phyloP scores from a whole-genome alignment of 2,329 filamentous ascomycete species.

The Trichoderma sp. region DNA sequence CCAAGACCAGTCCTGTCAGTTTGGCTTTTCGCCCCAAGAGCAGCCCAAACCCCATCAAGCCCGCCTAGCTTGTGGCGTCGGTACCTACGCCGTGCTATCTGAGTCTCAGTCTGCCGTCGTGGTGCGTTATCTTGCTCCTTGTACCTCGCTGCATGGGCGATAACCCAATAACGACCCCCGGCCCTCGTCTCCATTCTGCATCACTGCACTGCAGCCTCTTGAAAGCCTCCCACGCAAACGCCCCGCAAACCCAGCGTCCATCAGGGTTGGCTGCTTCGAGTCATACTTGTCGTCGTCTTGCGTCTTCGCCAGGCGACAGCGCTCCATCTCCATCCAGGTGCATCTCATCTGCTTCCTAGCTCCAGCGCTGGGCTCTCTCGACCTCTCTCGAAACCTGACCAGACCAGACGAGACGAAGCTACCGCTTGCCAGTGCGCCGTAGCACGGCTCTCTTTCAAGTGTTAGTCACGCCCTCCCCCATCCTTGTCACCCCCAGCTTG shows the following conservation, averaged over 20 bases:
- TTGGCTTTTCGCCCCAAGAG: slow-evolving; percentile 6
- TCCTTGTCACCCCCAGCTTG: slow-evolving; percentile 20
- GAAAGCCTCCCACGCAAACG: slow-evolving; percentile 21
- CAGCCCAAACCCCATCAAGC: slow-evolving; percentile 4
- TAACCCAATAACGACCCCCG: neutral
- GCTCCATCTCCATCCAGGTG: slow-evolving; percentile 10
- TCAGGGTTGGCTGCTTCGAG: slow-evolving; percentile 15
- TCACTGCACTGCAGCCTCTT: slow-evolving; percentile 21
- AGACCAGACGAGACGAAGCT: neutral
- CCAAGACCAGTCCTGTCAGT: slow-evolving; percentile 1
- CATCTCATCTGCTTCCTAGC: neutral
- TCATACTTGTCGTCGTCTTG: slow-evolving; percentile 8
- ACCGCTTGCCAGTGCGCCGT: neutral
- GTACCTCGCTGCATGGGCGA: slow-evolving; percentile 11
- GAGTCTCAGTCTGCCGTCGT: neutral
- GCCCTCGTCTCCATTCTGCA: slow-evolving; percentile 19
- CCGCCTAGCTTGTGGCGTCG: slow-evolving; percentile 16
- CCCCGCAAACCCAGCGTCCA: slow-evolving; percentile 20
- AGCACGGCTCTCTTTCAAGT: slow-evolving; percentile 17
- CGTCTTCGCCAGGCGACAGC: slow-evolving; percentile 2
- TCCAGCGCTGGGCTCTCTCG: neutral
- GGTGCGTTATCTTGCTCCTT: slow-evolving; percentile 6
- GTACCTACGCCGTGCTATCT: slow-evolving; percentile 12
- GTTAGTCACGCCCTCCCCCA: slow-evolving; percentile 30
- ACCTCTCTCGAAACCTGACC: neutral